Evolutionary conservation across 345 rosid genomes (phyloP).

Genomic region (Leavenworthia alabamica): DNA sequence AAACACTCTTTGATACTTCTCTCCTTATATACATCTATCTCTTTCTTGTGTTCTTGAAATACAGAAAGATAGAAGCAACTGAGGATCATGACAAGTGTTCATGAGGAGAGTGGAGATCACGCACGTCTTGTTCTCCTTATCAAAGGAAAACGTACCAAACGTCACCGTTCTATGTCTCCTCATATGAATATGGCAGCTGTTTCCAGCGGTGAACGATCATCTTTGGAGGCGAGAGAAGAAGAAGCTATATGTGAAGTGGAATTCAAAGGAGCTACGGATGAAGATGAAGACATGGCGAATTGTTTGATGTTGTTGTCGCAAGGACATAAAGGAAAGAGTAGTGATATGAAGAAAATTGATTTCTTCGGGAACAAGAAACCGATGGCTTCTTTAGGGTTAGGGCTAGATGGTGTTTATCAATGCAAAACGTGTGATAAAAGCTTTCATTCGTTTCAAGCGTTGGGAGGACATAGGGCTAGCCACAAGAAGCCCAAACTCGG

Average conservation of each 20-base stretch:
- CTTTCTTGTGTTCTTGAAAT: slow-evolving; percentile 18
- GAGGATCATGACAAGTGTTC: slow-evolving; percentile 32
- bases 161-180: slow-evolving; percentile 50
- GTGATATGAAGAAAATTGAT: background rate
- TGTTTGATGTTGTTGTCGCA: slow-evolving; percentile 85
- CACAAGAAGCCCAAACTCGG: slow-evolving; percentile 66
- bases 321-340: slow-evolving; percentile 42
- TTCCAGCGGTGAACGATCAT: slow-evolving; percentile 22
- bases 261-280: slow-evolving; percentile 35
- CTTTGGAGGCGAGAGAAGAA: slow-evolving; percentile 23
- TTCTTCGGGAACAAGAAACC: slow-evolving; percentile 16
- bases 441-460: slow-evolving; percentile 86
- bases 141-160: slow-evolving; percentile 77
- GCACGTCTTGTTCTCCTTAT: slow-evolving; percentile 30
- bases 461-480: slow-evolving; percentile 89
- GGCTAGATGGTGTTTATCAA: slow-evolving; percentile 37
- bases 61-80: background rate
- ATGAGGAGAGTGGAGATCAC: slow-evolving; percentile 21
- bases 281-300: slow-evolving; percentile 89
- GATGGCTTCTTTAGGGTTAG: slow-evolving; percentile 21
- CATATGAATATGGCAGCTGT: slow-evolving; percentile 25
- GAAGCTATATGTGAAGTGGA: slow-evolving; percentile 34
- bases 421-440: slow-evolving; percentile 84
- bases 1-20: slow-evolving; percentile 24
- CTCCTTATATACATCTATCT: slow-evolving; percentile 15